Conservation (phyloP, 2,329 filamentous ascomycete genomes). For the Thermoascus crustaceus region DNA sequence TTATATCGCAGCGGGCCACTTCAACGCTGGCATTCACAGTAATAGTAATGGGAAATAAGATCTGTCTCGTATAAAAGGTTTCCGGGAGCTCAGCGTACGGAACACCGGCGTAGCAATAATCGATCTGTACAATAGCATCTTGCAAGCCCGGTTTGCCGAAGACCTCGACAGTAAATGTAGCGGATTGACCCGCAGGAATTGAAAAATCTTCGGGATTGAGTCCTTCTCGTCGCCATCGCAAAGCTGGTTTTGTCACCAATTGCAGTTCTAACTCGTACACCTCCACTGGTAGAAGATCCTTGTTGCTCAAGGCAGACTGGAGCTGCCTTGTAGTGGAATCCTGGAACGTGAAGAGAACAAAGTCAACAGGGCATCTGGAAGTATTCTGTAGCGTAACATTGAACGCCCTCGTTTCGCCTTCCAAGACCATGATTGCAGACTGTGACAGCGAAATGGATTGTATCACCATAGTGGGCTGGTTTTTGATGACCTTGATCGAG, state of each 20-base stretch:
- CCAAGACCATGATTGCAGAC: slow-evolving; percentile 82
- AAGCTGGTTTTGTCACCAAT: slow-evolving; percentile 63
- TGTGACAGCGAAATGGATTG: slow-evolving; percentile 72
- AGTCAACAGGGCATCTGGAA: slow-evolving; percentile 67
- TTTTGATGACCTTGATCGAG: slow-evolving; percentile 64
- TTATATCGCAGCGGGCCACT: slow-evolving; percentile 67
- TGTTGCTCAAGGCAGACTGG: slow-evolving; percentile 64
- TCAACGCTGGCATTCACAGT: slow-evolving; percentile 91
- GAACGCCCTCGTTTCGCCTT: slow-evolving; percentile 75
- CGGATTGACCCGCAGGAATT: slow-evolving; percentile 60
- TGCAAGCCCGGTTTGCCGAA: slow-evolving; percentile 79
- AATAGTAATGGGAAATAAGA: slow-evolving; percentile 70
- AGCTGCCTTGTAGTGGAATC: slow-evolving; percentile 76
- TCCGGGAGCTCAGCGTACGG: slow-evolving; percentile 59
- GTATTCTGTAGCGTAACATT: slow-evolving; percentile 72
- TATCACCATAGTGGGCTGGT: slow-evolving; percentile 69
- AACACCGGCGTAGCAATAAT: slow-evolving; percentile 75
- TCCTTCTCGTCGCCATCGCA: slow-evolving; percentile 46
- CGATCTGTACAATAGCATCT: slow-evolving; percentile 68
- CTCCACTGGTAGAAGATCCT: slow-evolving; percentile 69
- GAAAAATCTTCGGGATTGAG: slow-evolving; percentile 42
- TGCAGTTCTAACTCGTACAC: slow-evolving; percentile 80
- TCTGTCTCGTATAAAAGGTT: slow-evolving; percentile 74
- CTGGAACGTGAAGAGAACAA: slow-evolving; percentile 80
- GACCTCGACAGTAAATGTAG: slow-evolving; percentile 73